Percentiles rank a stretch among this genome's conserved stretches.
Evolutionary conservation across 495 filamentous ascomycete genomes (phyloP).

Genomic region (Penicillium atrosanguineum): DNA sequence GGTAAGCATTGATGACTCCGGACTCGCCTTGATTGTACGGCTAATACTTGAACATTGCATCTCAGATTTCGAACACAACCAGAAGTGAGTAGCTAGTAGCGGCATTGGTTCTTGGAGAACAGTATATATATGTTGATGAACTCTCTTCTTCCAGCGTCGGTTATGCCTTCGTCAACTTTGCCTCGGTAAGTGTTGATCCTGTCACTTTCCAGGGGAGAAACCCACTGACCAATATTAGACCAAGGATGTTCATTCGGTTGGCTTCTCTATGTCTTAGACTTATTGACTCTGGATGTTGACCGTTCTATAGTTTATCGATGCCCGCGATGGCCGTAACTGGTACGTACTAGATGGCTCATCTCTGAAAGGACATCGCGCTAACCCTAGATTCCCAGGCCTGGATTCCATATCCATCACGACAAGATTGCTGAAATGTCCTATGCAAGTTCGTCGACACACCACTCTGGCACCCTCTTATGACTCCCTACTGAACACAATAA

Average conservation of each 20-base stretch:
- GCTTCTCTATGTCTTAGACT: constrained; percentile 13
- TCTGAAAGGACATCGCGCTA: background rate
- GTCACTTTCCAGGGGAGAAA: background rate
- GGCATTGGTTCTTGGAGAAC: background rate
- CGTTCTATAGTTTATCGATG: constrained; percentile 66
- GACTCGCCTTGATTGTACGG: background rate
- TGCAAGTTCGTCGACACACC: constrained; percentile 68
- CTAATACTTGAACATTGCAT: background rate
- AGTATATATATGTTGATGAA: constrained; percentile 6
- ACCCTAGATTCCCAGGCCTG: constrained; percentile 53
- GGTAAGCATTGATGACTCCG: constrained; percentile 35
- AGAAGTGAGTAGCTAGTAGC: constrained; percentile 61
- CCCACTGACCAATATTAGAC: constrained; percentile 47
- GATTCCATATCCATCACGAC: constrained; percentile 63
- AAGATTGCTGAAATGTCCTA: constrained; percentile 92
- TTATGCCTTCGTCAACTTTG: constrained; percentile 97
- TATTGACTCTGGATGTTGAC: constrained; percentile 15
- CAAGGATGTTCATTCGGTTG: constrained; percentile 68
- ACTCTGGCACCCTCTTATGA: background rate
- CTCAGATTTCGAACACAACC: constrained; percentile 77
- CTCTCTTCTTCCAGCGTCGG: constrained; percentile 67
- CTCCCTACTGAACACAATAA: constrained; percentile 12
- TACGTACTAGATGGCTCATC: constrained; percentile 22
- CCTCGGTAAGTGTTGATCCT: constrained; percentile 56
- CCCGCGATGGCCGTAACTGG: constrained; percentile 71